phyloP scores from a whole-genome alignment of 164 flowering plant genomes.

The Liriodendron chinense region DNA sequence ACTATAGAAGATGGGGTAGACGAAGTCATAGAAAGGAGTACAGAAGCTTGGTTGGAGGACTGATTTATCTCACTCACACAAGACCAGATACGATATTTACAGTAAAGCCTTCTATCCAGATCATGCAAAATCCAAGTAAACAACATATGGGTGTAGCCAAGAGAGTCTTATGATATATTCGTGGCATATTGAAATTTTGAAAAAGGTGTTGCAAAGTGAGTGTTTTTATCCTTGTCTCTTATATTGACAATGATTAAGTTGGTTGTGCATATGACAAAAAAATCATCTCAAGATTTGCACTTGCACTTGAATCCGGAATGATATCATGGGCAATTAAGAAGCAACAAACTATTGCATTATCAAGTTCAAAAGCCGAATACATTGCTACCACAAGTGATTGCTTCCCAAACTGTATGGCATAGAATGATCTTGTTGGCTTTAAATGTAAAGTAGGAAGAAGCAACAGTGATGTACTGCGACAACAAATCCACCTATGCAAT shows the following conservation, averaged over 20 bases:
- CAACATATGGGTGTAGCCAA: neutral
- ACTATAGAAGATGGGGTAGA: neutral
- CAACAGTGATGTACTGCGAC: neutral
- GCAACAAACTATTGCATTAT: too few species aligned
- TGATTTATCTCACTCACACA: constrained; percentile 6
- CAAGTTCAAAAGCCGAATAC: neutral
- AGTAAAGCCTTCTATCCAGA: neutral
- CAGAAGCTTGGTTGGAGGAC: neutral
- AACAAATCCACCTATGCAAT: neutral
- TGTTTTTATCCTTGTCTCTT: neutral
- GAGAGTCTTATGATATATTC: neutral
- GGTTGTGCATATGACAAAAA: constrained; percentile 2
- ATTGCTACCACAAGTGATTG: neutral
- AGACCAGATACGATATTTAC: neutral
- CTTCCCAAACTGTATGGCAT: neutral
- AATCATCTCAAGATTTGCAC: neutral
- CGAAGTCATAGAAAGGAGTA: neutral
- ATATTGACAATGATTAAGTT: neutral
- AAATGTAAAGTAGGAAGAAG: neutral
- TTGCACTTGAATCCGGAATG: neutral
- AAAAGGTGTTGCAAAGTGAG: neutral
- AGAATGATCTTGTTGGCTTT: neutral
- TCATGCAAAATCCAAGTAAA: neutral
- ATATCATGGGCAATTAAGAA: neutral
- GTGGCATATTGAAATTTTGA: neutral